Evolutionary conservation across 805 yeast genomes (phyloP).

Genomic region (Huiozyma naganishii): DNA sequence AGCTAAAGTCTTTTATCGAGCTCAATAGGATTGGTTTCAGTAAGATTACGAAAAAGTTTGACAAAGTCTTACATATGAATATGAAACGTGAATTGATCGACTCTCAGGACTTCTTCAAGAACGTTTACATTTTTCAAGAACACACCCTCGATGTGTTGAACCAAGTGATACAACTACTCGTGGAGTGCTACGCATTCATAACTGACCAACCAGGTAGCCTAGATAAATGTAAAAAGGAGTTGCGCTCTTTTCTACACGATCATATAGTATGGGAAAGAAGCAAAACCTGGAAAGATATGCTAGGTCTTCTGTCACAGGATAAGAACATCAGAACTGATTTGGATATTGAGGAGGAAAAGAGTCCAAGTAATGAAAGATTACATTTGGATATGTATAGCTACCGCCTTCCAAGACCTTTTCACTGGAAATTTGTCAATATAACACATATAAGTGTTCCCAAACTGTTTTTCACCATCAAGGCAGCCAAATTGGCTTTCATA

Average conservation of each 20-base stretch:
- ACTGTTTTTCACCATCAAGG: conserved; percentile 36
- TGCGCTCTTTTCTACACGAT: conserved; percentile 62
- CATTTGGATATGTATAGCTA: conserved; percentile 26
- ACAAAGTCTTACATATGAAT: conserved; percentile 56
- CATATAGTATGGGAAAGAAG: conserved; percentile 95
- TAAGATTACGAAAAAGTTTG: conserved; percentile 83
- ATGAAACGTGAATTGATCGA: conserved; percentile 41
- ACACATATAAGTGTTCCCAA: conserved; percentile 35
- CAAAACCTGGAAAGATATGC: conserved; percentile 93
- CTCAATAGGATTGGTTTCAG: conserved; percentile 78
- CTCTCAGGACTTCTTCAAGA: conserved; percentile 33
- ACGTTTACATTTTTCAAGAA: conserved; percentile 46
- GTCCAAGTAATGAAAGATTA: conserved; percentile 24
- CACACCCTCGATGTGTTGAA: conserved; percentile 41
- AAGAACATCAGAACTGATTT: conserved; percentile 21
- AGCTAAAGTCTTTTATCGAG: conserved; percentile 73
- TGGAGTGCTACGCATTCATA: conserved; percentile 44
- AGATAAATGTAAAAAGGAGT: conserved; percentile 40
- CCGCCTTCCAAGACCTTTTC: conserved; percentile 25
- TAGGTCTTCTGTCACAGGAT: conserved; percentile 60
- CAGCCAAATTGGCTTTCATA: conserved; percentile 39
- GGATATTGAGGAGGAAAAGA: conserved; percentile 4
- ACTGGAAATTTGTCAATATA: conserved; percentile 17
- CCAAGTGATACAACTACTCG: conserved; percentile 39
- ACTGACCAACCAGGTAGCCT: conserved; percentile 28